A percentile compares a stretch with the other conserved stretches of the same genome.
Evolutionary conservation across 495 filamentous ascomycete genomes (phyloP).

Genomic region (Penicillium herquei): DNA sequence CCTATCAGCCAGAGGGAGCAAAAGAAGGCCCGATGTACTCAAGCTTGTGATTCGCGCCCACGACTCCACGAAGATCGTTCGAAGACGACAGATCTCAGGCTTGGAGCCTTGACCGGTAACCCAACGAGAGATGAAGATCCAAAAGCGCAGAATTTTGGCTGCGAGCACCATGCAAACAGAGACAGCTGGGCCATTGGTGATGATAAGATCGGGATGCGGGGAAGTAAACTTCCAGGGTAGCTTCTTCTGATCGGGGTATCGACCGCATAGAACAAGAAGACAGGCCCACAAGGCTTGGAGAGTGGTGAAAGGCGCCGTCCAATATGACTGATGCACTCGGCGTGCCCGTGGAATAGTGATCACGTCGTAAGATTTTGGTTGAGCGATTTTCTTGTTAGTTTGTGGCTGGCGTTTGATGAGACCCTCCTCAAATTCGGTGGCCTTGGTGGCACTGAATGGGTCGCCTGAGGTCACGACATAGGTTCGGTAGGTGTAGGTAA

Average conservation of each 20-base stretch:
- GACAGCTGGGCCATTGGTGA: constrained; percentile 88
- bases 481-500: constrained; percentile 65
- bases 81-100: constrained; percentile 47
- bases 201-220: constrained; percentile 65
- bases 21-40: constrained; percentile 76
- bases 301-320: constrained; percentile 62
- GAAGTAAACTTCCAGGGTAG: constrained; percentile 21
- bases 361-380: constrained; percentile 36
- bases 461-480: constrained; percentile 82
- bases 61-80: constrained; percentile 82
- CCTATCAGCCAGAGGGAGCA: constrained; percentile 63
- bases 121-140: constrained; percentile 21
- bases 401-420: constrained; percentile 14
- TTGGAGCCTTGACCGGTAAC: constrained; percentile 3
- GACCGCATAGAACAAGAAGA: constrained; percentile 42
- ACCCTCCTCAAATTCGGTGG: constrained; percentile 58
- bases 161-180: constrained; percentile 76
- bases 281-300: constrained; percentile 55
- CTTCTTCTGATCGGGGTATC: constrained; percentile 28
- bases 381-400: constrained; percentile 1
- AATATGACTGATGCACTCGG: constrained; percentile 71
- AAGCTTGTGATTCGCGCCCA: constrained; percentile 80
- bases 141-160: constrained; percentile 64
- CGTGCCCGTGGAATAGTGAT: constrained; percentile 69
- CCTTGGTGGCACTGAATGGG: constrained; percentile 65